phyloP scores from a whole-genome alignment of 371 early-diverging fungal genomes.

The Rhizopus stolonifer region DNA sequence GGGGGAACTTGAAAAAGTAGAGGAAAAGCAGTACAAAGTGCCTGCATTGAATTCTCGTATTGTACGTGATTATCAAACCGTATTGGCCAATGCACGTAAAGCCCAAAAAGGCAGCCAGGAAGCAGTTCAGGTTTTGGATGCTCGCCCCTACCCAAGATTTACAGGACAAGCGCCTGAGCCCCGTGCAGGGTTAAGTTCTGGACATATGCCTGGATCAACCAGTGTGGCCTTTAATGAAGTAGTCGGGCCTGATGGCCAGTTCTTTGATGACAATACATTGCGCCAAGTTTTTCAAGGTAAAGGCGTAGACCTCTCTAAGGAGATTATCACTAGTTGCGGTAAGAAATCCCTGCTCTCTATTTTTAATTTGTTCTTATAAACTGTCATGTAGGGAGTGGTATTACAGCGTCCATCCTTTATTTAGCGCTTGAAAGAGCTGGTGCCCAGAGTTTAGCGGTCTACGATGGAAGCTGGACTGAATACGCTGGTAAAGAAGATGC shows the following conservation, averaged over 20 bases:
- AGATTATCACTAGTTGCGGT: constrained; percentile 69
- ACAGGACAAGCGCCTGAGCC: constrained; percentile 82
- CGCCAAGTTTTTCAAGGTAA: constrained; percentile 35
- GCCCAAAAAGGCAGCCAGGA: constrained; percentile 23
- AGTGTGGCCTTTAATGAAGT: constrained; percentile 69
- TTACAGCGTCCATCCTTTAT: constrained; percentile 76
- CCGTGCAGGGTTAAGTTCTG: constrained; percentile 77
- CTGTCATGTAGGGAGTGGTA: constrained; percentile 59
- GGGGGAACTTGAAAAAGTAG: constrained; percentile 10
- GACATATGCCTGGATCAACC: constrained; percentile 84
- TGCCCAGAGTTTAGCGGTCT: constrained; percentile 64
- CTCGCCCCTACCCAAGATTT: constrained; percentile 74
- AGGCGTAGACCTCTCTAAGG: constrained; percentile 59
- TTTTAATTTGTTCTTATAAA: not conserved
- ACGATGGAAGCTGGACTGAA: constrained; percentile 88
- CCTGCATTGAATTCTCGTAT: constrained; percentile 42
- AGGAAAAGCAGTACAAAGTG: constrained; percentile 37
- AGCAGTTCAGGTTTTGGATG: constrained; percentile 72
- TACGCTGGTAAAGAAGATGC: constrained; percentile 67
- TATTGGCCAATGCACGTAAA: constrained; percentile 49
- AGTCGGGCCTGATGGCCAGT: constrained; percentile 39
- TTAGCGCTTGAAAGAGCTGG: constrained; percentile 69
- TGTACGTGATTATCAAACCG: constrained; percentile 59
- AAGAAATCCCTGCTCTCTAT: constrained; percentile 2
- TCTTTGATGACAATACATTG: constrained; percentile 50